phyloP scores from a whole-genome alignment of 441 rosid species.

The Populus tomentosa region DNA sequence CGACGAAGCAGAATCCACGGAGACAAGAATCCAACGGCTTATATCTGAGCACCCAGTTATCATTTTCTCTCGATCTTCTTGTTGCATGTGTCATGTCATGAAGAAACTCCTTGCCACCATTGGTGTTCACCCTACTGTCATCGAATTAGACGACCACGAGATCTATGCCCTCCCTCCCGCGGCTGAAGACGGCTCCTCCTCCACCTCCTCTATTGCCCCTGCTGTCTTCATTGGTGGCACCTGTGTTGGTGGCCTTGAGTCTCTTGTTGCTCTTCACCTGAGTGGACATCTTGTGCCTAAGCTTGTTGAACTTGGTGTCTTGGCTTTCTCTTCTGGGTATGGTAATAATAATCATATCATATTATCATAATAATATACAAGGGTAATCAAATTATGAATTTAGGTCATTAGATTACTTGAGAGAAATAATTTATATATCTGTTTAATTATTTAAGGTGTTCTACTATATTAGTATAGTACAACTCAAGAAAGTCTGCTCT shows the following conservation, averaged over 20 bases:
- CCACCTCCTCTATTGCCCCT: conserved; percentile 31
- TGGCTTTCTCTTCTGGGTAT: conserved; percentile 43
- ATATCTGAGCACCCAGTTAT: conserved; percentile 85
- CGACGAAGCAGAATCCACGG: conserved; percentile 69
- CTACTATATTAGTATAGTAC: background rate
- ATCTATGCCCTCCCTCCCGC: conserved; percentile 55
- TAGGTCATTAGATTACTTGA: no score
- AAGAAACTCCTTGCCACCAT: conserved; percentile 65
- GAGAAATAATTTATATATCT: background rate
- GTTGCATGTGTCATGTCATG: conserved; percentile 98
- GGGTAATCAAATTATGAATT: no score
- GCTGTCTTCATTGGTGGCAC: conserved; percentile 76
- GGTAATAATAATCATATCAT: conserved; percentile 9
- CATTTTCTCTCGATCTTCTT: conserved; percentile 75
- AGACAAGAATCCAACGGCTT: conserved; percentile 67
- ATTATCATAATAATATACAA: background rate
- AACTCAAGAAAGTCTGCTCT: background rate
- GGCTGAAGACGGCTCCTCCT: background rate
- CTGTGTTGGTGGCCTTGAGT: conserved; percentile 76
- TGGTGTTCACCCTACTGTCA: conserved; percentile 85
- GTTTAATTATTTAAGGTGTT: background rate
- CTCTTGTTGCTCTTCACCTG: conserved; percentile 81
- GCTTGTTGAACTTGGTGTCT: conserved; percentile 81
- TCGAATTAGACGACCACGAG: conserved; percentile 89
- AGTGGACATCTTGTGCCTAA: conserved; percentile 85